Base-by-base conservation (phyloP, 169 alveolate genomes). In the Toxoplasma gondii region DNA sequence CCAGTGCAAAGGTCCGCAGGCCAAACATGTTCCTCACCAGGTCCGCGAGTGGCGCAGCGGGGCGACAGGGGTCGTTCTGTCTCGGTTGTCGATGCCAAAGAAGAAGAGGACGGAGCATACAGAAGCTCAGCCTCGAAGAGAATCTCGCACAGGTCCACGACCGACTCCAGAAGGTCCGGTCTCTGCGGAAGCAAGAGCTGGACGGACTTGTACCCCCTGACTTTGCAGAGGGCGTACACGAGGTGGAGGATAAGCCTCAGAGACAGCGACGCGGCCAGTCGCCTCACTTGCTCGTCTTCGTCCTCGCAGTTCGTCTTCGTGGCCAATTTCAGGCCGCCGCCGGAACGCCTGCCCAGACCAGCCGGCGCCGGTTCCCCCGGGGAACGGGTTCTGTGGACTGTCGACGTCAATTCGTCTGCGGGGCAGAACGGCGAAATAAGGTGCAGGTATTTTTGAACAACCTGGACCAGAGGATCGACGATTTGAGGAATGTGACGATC, bases 91-190 rank as follows among this genome's bases (percentile, higher is more conserved):
- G 86, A 1, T 1, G 86, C 12, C 29, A n/a, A 19, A 9, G n/a
- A n/a, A 24, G 45, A 78, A n/a, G 86, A n/a, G 29, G 58, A 49
- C 58, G 58, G 22, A 49, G 58, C 7, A 90, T 49, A 29, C 70
- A 39, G 16, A 41, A 64, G 17, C 88, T 88, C 88, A 16, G 91
- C 88, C 54, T 38, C 69, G 67, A 43, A 43, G 24, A 82, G 90
- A 38, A 36, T 12, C 64, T 43, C 64, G 67, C 69, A 82, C 0
- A 41, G 64, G 67, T 82, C 90, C 41, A 82, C 64, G 4, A 82
- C 44, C 19, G 41, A 9, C 36, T 92, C 94, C 27, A 92, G 94
- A 43, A 92, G 94, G 74, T 92, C 94, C 24, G 94, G 92, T 36
- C 82, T 64, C 69, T 81, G 92, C 36, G 94, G 92, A 82, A 92